Percentiles rank a stretch among this genome's conserved stretches.
phyloP scores from a whole-genome alignment of 1,284 basidiomycete genomes.

The Entoloma clypeatum region DNA sequence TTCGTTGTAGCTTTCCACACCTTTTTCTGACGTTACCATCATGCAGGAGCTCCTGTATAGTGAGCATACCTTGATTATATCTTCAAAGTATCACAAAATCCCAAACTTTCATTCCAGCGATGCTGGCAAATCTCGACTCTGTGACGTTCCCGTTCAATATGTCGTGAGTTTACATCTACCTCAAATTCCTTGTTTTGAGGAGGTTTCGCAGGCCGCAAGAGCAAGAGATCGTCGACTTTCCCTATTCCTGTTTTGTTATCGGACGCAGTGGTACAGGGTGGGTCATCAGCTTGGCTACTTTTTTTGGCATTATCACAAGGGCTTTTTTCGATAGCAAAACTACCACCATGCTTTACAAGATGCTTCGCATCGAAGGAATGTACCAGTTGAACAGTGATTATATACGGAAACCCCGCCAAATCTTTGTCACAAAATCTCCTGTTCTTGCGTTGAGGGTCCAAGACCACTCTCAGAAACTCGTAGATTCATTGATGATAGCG shows the following conservation, averaged over 20 bases:
- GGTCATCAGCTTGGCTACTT: constrained; percentile 13
- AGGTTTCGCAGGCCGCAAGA: constrained; percentile 46
- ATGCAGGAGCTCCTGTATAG: constrained; percentile 49
- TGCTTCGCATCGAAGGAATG: constrained; percentile 58
- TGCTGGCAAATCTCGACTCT: constrained; percentile 42
- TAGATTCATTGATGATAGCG: constrained; percentile 43
- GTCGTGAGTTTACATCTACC: constrained; percentile 22
- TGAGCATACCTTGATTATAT: constrained; percentile 11
- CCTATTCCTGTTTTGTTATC: constrained; percentile 60
- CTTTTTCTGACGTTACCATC: constrained; percentile 1
- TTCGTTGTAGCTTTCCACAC: constrained; percentile 10
- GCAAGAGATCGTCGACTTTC: constrained; percentile 57
- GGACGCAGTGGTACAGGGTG: constrained; percentile 74
- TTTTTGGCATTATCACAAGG: background rate
- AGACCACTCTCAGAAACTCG: constrained; percentile 57
- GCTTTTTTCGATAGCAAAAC: constrained; percentile 54
- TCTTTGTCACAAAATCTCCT: constrained; percentile 70
- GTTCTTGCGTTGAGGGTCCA: constrained; percentile 63
- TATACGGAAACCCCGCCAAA: constrained; percentile 49
- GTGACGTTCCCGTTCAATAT: constrained; percentile 45
- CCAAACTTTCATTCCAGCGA: constrained; percentile 18
- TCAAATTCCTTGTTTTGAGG: background rate
- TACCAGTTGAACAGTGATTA: constrained; percentile 36
- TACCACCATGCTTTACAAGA: constrained; percentile 72
- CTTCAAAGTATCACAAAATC: background rate